phyloP scores from a whole-genome alignment of 352 stramenopile species.

The Blastocystis sp. region DNA sequence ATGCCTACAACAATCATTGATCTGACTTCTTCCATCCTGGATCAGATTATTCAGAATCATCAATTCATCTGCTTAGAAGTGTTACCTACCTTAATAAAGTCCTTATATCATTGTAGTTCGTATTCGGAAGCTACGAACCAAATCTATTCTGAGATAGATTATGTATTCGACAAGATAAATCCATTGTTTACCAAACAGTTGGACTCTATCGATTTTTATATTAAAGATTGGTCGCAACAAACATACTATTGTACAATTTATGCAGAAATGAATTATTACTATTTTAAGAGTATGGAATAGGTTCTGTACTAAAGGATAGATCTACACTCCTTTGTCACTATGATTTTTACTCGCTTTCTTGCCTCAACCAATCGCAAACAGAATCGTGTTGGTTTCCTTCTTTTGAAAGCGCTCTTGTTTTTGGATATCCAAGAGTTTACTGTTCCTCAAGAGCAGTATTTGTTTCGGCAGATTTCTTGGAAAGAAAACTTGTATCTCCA shows the following conservation, averaged over 20 bases:
- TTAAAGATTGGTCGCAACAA: constrained; percentile 19
- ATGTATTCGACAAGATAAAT: constrained; percentile 12
- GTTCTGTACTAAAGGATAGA: neutral
- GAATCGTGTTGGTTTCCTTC: constrained; percentile 13
- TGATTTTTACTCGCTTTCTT: neutral
- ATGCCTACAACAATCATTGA: constrained; percentile 31
- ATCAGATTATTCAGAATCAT: neutral
- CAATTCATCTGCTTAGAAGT: neutral
- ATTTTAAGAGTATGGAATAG: neutral
- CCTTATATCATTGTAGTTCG: neutral
- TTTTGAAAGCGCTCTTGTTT: constrained; percentile 24
- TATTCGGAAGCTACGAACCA: neutral
- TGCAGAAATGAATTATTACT: constrained; percentile 36
- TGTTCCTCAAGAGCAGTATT: neutral
- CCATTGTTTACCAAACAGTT: neutral
- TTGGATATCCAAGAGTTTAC: constrained; percentile 3
- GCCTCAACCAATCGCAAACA: neutral
- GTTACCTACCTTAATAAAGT: neutral
- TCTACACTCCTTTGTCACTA: neutral
- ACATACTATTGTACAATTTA: constrained; percentile 8
- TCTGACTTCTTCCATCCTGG: constrained; percentile 12
- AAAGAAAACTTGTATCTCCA: neutral
- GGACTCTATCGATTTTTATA: neutral
- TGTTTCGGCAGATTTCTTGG: neutral
- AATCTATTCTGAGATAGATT: constrained; percentile 35